Conservation (phyloP, 108 stramenopile species). For the Nitzschia sp. region DNA sequence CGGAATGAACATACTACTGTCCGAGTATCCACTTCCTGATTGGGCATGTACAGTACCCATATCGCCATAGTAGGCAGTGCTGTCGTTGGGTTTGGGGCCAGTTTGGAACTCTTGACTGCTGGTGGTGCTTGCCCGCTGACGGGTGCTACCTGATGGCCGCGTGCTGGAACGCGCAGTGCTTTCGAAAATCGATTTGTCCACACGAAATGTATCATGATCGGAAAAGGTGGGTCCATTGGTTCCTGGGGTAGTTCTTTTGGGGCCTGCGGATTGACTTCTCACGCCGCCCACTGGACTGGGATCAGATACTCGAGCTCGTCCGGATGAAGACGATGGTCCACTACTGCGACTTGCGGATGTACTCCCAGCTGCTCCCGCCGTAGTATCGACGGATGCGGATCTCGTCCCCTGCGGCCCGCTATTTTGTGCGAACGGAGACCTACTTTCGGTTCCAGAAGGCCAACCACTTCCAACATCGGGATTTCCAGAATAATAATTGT, state of each 20-base stretch:
- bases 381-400: no score
- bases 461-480: neutral
- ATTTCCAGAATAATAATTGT: neutral
- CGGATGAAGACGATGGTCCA: neutral
- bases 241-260: no score
- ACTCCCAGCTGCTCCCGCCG: no score
- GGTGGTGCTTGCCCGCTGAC: no score
- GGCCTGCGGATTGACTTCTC: no score
- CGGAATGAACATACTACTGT: conserved; percentile 81
- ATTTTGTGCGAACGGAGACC: no score
- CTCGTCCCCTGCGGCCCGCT: no score
- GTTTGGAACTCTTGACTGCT: neutral
- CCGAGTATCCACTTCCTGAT: conserved; percentile 66
- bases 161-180: no score
- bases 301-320: neutral
- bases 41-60: conserved; percentile 28
- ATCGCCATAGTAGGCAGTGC: neutral
- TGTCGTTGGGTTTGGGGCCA: neutral
- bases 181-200: no score
- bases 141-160: no score
- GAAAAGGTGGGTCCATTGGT: no score
- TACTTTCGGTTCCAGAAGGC: neutral
- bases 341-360: neutral
- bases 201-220: no score
- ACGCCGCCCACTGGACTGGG: neutral